Evolutionary conservation across 2,329 filamentous ascomycete genomes (phyloP).

Genomic region (Niveomyces coronatus): DNA sequence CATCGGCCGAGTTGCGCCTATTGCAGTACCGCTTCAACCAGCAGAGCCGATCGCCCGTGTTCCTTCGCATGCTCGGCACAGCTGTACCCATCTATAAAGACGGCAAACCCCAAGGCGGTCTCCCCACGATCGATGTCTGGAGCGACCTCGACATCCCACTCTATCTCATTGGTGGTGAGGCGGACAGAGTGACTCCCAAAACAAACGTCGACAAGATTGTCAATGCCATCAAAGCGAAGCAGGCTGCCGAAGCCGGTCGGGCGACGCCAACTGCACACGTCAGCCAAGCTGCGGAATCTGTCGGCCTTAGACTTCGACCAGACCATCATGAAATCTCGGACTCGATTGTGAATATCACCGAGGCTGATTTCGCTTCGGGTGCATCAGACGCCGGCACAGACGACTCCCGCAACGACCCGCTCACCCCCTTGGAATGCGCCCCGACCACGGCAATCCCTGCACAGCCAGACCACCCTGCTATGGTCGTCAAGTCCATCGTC

Average conservation of each 20-base stretch:
- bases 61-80: conserved; percentile 70
- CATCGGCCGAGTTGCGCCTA: conserved; percentile 54
- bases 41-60: conserved; percentile 74
- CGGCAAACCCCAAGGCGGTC: conserved; percentile 46
- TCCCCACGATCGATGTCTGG: conserved; percentile 66
- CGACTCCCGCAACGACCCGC: conserved; percentile 33
- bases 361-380: conserved; percentile 25
- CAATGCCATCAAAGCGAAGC: conserved; percentile 22
- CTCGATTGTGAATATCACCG: conserved; percentile 32
- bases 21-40: conserved; percentile 68
- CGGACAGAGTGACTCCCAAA: conserved; percentile 66
- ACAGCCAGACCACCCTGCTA: conserved; percentile 37
- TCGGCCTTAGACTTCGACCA: conserved; percentile 3
- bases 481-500: conserved; percentile 55
- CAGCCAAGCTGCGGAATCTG: conserved; percentile 9
- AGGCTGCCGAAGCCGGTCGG: conserved; percentile 7
- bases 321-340: conserved; percentile 26
- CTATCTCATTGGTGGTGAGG: conserved; percentile 67
- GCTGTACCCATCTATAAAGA: conserved; percentile 50
- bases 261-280: conserved; percentile 1
- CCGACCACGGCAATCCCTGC: conserved; percentile 29
- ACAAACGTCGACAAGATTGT: conserved; percentile 59
- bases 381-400: conserved; percentile 18
- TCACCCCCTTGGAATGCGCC: conserved; percentile 32
- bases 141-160: conserved; percentile 60